Conservation (phyloP, 2,329 filamentous ascomycete genomes). For the Fusarium pseudonygamai region DNA sequence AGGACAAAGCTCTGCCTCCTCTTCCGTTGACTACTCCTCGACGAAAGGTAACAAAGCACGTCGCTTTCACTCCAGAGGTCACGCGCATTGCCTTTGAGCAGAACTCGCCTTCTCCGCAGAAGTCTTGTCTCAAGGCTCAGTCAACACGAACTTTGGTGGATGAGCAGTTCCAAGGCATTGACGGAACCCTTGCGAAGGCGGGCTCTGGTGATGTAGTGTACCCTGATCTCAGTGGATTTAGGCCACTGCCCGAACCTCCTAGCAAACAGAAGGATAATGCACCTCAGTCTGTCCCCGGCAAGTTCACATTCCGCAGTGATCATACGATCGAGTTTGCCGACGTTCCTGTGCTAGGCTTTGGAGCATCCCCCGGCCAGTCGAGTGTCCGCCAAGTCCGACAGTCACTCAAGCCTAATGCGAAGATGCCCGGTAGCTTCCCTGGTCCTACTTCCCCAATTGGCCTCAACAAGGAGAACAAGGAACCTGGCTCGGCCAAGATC, state of each 20-base stretch:
- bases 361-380: conserved; percentile 65
- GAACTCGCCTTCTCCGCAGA: conserved; percentile 66
- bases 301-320: conserved; percentile 73
- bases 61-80: conserved; percentile 81
- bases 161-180: conserved; percentile 45
- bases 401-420: conserved; percentile 55
- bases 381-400: conserved; percentile 68
- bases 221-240: conserved; percentile 61
- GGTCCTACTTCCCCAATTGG: conserved; percentile 45
- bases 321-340: conserved; percentile 69
- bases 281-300: conserved; percentile 60
- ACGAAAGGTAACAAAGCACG: conserved; percentile 74
- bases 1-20: conserved; percentile 64
- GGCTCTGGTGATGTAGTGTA: conserved; percentile 55
- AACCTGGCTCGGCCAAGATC: conserved; percentile 49
- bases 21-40: conserved; percentile 72
- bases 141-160: conserved; percentile 42
- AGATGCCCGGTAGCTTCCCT: conserved; percentile 68
- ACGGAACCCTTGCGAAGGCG: conserved; percentile 40
- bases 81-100: conserved; percentile 56
- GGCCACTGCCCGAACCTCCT: conserved; percentile 44
- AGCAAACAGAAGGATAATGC: conserved; percentile 38
- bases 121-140: conserved; percentile 58
- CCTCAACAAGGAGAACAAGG: conserved; percentile 66
- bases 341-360: conserved; percentile 62